Evolutionary conservation across 805 yeast species (phyloP).

Genomic region (Metschnikowia henanensis): DNA sequence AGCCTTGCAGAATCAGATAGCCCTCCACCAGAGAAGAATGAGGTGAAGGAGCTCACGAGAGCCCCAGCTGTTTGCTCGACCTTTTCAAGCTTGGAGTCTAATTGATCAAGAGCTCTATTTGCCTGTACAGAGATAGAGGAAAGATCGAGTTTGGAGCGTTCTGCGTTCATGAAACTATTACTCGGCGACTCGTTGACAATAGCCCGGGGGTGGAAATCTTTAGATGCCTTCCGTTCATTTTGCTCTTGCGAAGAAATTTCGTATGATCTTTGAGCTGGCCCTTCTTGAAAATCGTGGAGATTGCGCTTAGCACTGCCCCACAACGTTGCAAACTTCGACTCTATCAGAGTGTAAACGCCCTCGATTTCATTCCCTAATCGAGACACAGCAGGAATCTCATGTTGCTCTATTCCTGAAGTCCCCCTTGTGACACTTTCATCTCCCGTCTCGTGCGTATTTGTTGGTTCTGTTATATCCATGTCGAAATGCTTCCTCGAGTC

Average conservation of each 20-base stretch:
- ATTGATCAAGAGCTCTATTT: constrained; percentile 58
- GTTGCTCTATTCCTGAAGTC: not conserved
- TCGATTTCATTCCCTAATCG: constrained; percentile 53
- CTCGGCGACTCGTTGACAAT: constrained; percentile 9
- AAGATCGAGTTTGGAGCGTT: constrained; percentile 27
- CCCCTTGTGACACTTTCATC: constrained; percentile 1
- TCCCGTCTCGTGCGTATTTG: constrained; percentile 19
- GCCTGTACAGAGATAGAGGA: constrained; percentile 38
- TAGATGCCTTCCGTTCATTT: constrained; percentile 5
- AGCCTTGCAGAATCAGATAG: constrained; percentile 17
- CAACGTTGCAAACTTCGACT: constrained; percentile 43
- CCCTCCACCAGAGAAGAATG: constrained; percentile 47
- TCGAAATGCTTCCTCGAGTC: not conserved
- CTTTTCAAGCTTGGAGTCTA: constrained; percentile 69
- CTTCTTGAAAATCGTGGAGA: constrained; percentile 32
- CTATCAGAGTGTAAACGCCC: constrained; percentile 47
- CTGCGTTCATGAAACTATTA: no score
- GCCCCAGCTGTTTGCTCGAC: constrained; percentile 69
- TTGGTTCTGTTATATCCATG: constrained; percentile 38
- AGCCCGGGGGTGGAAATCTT: not conserved
- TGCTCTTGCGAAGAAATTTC: constrained; percentile 25
- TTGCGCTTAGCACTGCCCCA: constrained; percentile 36
- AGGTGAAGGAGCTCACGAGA: constrained; percentile 59
- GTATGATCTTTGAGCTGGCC: constrained; percentile 28
- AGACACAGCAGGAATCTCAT: constrained; percentile 2